Percentiles rank a stretch among this genome's conserved stretches.
These are phyloP conservation scores for Calonectria pseudoreteaudii DNA, from an alignment of 2,329 filamentous ascomycete species.

Conservation along the genomic window DNA sequence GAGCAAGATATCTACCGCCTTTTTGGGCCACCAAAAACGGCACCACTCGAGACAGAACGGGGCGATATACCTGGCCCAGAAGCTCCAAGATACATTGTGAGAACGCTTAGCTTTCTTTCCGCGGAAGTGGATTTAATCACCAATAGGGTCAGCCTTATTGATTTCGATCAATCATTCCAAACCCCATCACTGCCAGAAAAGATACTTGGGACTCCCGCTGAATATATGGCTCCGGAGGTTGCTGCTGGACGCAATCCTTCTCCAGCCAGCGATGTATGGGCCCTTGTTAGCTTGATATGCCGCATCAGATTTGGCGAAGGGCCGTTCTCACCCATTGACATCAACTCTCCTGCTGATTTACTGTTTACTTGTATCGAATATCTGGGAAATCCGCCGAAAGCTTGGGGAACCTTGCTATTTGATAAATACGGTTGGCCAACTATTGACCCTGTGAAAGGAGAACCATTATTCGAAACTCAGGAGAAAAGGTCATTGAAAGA, in stretches of 20 bases:
- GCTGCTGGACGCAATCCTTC: not conserved
- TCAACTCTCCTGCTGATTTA: constrained; percentile 15
- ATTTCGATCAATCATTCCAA: not conserved
- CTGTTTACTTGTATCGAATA: constrained; percentile 17
- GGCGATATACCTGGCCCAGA: not conserved
- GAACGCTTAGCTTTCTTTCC: not conserved
- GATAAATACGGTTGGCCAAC: constrained; percentile 20
- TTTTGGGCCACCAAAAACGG: not conserved
- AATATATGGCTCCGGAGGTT: not conserved
- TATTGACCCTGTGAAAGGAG: not conserved
- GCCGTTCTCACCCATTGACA: constrained; percentile 14
- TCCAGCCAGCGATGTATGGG: constrained; percentile 28
- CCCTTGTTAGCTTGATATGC: constrained; percentile 20
- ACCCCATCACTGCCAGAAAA: not conserved
- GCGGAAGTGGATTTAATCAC: not conserved
- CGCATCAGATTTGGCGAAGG: constrained; percentile 16
- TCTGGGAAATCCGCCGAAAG: constrained; percentile 13
- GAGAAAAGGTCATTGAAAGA: not conserved
- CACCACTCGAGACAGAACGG: not conserved
- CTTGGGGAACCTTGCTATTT: constrained; percentile 24
- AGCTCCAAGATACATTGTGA: not conserved
- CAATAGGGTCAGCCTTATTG: not conserved
- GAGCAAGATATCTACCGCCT: not conserved
- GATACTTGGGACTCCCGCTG: not conserved
- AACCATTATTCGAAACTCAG: not conserved